Base-by-base conservation (phyloP, 2,329 filamentous ascomycete genomes). In the Aspergillus transmontanensis region DNA sequence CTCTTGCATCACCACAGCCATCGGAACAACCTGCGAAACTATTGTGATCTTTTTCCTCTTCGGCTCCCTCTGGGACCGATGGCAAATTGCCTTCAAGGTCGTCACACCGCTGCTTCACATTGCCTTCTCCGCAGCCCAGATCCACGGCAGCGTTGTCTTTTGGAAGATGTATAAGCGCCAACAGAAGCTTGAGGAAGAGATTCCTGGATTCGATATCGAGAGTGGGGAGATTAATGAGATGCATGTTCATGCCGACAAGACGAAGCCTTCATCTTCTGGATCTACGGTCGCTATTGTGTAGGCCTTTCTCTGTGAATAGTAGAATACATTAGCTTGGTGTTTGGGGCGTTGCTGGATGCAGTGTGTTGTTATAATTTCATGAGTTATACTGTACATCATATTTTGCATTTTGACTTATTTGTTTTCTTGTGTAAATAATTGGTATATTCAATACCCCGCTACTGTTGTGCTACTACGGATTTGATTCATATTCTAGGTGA, bases 1-100 rank as follows among this genome's bases (percentile, higher is more conserved):
- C 0, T 75, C 78, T 0, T 75, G 72, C 34, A 67, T 80, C 56
- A 75, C 76, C 0, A 82, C 79, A 0, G 68, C 80, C 4, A 66
- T 64, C 0, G 79, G 80, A 0, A 83, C 81, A 0, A 61, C 73
- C 0, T 68, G 72, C 23, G 81, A 83, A 63, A 83, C 81, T 0
- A 70, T 80, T 1, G 72, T 81, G 21, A 79, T 79, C 1, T 81
- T 82, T 75, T 80, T 73, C 45, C 71, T 83, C 0, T 82, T 82
- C 62, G 80, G 79, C 4, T 76, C 66, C 53, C 64, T 80, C 1
- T 83, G 80, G 81, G 32, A 71, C 36, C 66, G 73, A 1, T 83
- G 81, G 81, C 75, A 77, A 9, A 58, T 82, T 1, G 74, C 72
- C 0, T 82, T 83, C 68, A 82, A 81, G 62, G 60, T 83, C 11